Evolutionary conservation across 1,284 basidiomycete genomes (phyloP), one percentile per base, ranked within the genome.

Genomic region (Microbotryomycetes sp.): DNA sequence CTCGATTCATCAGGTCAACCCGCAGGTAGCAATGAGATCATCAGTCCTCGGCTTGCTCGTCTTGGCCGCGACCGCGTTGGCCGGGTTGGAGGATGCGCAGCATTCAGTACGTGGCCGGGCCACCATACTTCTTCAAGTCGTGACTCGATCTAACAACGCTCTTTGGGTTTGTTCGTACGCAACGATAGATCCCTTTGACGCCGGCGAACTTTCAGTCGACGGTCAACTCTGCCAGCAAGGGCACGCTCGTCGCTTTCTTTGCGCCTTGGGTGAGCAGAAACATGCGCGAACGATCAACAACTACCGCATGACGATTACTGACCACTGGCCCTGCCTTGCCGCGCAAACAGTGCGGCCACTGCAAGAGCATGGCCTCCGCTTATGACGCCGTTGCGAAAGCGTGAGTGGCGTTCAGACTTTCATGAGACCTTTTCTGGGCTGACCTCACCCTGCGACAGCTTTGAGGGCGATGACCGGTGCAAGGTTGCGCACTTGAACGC

Each of bases 401-500:
- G 91, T 15, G 80, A 82, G 24, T 53, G 81, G 87, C 72, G 87
- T 88, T 73, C 57, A 82, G 77, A 7, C 26, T 9, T 29, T 48
- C 26, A 6, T 1, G 27, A 27, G 29, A 21, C 21, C 29, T 57
- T 50, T 55, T 56, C 49, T 4, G 15, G 9, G 45, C 48, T 47
- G 27, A 45, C 30, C 27, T 30, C 15, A 28, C 5, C 28, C 7
- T 46, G 60, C 35, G 45, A 28, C 50, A 4, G 28, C 26, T 13
- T 29, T 4, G 5, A 29, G 13, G 31, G n/a, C 21, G n/a, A 11
- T 15, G 3, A 13, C 27, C 67, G 89, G 84, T 91, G 89, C 73
- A 76, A 94, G 59, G 82, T 97, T 57, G 92, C 91, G 28, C 90
- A 94, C 75, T 79, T 97, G 68, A 86, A 98, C 76, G 91, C 88